phyloP scores from a whole-genome alignment of 345 rosid species.

The Firmiana major region DNA sequence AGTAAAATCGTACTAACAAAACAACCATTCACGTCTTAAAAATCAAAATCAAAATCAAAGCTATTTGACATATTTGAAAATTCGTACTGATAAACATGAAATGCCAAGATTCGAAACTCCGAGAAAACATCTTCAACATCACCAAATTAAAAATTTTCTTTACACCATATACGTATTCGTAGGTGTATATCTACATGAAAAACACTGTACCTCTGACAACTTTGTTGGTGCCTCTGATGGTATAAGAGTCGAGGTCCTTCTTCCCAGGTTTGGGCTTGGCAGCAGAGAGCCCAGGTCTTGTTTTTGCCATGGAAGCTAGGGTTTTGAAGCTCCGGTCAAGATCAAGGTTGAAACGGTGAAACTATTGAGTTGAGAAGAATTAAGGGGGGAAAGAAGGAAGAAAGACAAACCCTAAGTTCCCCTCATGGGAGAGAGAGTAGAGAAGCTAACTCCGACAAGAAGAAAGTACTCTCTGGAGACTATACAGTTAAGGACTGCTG shows the following conservation, averaged over 20 bases:
- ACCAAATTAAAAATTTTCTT: not conserved
- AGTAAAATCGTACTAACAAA: not conserved
- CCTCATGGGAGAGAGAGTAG: slow-evolving; percentile 7
- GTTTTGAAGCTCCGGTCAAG: not conserved
- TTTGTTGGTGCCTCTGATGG: slow-evolving; percentile 66
- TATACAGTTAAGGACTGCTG: not conserved
- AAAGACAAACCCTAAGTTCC: slow-evolving; percentile 32
- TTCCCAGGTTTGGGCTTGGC: slow-evolving; percentile 43
- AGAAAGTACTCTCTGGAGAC: not conserved
- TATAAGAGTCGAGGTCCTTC: slow-evolving; percentile 57
- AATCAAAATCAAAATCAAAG: not conserved
- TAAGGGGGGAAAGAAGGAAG: not conserved
- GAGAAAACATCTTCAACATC: not conserved
- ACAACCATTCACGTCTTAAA: not conserved
- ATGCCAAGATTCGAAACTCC: not conserved
- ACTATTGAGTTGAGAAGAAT: not conserved
- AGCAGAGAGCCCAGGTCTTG: slow-evolving; percentile 56
- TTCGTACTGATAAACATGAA: not conserved
- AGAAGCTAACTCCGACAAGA: not conserved
- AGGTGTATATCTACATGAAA: not conserved
- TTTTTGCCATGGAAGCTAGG: slow-evolving; percentile 64
- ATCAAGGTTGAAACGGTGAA: not conserved
- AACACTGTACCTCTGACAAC: slow-evolving; percentile 46
- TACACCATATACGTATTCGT: not conserved
- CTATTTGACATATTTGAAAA: not conserved